These are phyloP conservation scores for Saraca asoca DNA, from an alignment of 331 rosid genomes.

Conservation along the genomic window DNA sequence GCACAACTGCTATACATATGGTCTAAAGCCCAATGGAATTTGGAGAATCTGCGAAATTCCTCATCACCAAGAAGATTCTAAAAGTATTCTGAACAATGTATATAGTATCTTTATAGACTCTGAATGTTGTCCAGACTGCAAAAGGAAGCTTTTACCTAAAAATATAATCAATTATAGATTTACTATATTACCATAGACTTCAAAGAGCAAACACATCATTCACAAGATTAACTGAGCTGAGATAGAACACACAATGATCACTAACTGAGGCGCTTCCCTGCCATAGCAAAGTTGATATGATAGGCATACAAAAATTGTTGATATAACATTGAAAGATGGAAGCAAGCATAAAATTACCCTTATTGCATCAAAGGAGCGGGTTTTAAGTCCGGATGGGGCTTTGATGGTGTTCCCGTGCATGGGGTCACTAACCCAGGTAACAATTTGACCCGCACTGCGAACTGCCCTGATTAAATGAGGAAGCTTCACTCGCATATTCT, in stretches of 20 bases:
- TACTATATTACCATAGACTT: neutral
- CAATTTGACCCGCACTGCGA: conserved; percentile 71
- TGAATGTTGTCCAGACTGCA: neutral
- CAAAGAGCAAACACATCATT: neutral
- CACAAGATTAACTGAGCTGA: neutral
- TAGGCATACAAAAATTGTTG: too few species aligned
- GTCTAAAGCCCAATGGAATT: too few species aligned
- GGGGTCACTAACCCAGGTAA: conserved; percentile 89
- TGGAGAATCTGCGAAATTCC: too few species aligned
- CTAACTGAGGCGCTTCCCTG: neutral
- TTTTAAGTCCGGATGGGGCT: conserved; percentile 86
- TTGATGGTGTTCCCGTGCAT: conserved; percentile 88
- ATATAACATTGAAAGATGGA: conserved; percentile 19
- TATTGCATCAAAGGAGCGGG: conserved; percentile 75
- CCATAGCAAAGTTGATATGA: too few species aligned
- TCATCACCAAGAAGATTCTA: too few species aligned
- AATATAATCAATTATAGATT: neutral
- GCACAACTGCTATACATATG: too few species aligned
- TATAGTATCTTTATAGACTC: neutral
- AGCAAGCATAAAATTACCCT: conserved; percentile 50
- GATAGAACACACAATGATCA: conserved; percentile 8
- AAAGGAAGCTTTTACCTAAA: neutral
- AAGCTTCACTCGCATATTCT: conserved; percentile 80
- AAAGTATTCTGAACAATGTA: too few species aligned
- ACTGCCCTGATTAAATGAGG: conserved; percentile 79